phyloP scores from a whole-genome alignment of 805 yeast species.

The Candida berthetii region DNA sequence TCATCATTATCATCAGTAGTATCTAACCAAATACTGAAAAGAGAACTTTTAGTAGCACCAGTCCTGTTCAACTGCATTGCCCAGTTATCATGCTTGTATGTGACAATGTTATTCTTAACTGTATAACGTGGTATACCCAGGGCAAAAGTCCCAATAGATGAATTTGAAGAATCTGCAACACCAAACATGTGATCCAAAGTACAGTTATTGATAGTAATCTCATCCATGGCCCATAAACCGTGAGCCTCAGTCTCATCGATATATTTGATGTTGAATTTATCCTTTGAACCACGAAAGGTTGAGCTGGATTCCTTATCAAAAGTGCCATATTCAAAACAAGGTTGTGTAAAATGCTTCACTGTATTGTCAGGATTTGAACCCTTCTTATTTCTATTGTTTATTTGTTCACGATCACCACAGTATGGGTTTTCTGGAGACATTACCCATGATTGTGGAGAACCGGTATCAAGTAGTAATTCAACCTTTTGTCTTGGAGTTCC shows the following conservation, averaged over 20 bases:
- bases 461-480: slow-evolving; percentile 27
- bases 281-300: slow-evolving; percentile 18
- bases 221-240: slow-evolving; percentile 47
- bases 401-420: slow-evolving; percentile 2
- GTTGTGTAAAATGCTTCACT: too few relatives aligned
- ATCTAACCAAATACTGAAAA: slow-evolving; percentile 15
- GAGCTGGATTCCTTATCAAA: slow-evolving; percentile 22
- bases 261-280: slow-evolving; percentile 32
- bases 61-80: slow-evolving; percentile 5
- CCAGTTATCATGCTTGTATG: slow-evolving; percentile 4
- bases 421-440: slow-evolving; percentile 11
- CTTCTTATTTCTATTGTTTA: not conserved
- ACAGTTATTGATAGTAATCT: slow-evolving; percentile 9
- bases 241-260: slow-evolving; percentile 41
- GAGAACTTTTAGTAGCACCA: slow-evolving; percentile 5
- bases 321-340: slow-evolving; percentile 26
- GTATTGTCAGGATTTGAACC: not conserved
- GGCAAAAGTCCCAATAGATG: slow-evolving; percentile 37
- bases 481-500: slow-evolving; percentile 19
- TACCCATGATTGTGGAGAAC: slow-evolving; percentile 29
- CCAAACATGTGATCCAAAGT: slow-evolving; percentile 26
- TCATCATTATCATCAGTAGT: too few relatives aligned
- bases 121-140: slow-evolving; percentile 23
- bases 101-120: not conserved
- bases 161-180: slow-evolving; percentile 24